Base-by-base conservation (phyloP, 345 rosid species). In the Brassica nigra region DNA sequence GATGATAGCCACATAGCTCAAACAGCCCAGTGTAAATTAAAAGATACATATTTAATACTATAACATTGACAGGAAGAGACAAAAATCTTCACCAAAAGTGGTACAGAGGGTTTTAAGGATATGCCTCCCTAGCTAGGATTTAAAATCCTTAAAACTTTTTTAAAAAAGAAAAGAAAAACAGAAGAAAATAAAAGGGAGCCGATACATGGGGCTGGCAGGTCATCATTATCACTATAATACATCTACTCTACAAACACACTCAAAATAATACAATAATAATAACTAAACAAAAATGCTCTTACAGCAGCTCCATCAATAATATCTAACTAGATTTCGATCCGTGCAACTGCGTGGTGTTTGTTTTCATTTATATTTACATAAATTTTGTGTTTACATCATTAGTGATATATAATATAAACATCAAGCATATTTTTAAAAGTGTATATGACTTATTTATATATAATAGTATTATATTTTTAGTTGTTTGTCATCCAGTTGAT, bases 171-270 rank as follows among this genome's bases (percentile, higher is more conserved):
- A 54, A 39, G 9, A 63, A 62, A 57, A 69, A 69, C 83, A 80
- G 71, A 75, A 82, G 84, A 77, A 77, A 44, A 80, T 58, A 67
- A 73, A 9, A 65, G 44, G 85, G 73, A 83, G 27, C 84, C 86
- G 66, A 34, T 71, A 61, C 75, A 81, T 71, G 74, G 80, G 71
- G 76, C 29, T 63, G 62, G 63, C 72, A 77, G 54, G 79, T 78
- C 80, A 70, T 78, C 77, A 78, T 71, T 78, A 68, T 62, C 79
- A 80, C 81, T 64, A 66, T 81, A 58, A 75, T 80, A 80, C 76
- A 80, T 75, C 73, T 57, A 76, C 67, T 76, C 68, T 70, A 63
- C 64, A 74, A 66, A 54, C 66, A 75, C 75, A 63, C 7, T 33
- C 20, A 28, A 49, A 54, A 34, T 34, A 34, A 6, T 5, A 34